Base-by-base conservation (phyloP, 2,329 filamentous ascomycete genomes). In the Cladosporium sp. region DNA sequence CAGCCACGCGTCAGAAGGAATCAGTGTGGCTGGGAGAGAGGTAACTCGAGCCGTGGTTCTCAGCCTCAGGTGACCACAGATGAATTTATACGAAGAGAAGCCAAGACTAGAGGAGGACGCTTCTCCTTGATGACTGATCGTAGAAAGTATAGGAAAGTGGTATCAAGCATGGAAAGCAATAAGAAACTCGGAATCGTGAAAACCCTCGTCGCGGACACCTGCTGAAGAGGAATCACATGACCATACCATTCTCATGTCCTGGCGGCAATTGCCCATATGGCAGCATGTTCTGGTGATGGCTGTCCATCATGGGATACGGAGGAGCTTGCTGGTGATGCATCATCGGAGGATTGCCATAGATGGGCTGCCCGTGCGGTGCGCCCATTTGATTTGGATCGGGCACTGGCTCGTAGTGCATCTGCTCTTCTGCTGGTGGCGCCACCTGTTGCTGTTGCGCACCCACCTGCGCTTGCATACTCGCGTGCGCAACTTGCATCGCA, bases 381-480 rank as follows among this genome's bases (percentile, higher is more conserved):
- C 59, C 62, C 45, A 55, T 55, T n/a, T 52, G 54, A 19, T 39
- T 55, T n/a, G 40, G 37, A 45, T 55, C 57, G 4, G 63, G 56
- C 6, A 64, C 58, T 15, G 66, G 64, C 47, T 69, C 68, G 57
- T 69, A 70, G 20, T 65, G 65, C 6, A 70, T 65, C 54, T 67
- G 65, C 14, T 66, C 58, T 15, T 69, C 65, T 36, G 61, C 60
- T 55, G 58, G 51, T 51, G 59, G 62, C 20, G 39, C 49, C 11
- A 39, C 39, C 34, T 45, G 39, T 9, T 49, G 43, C 37, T 52
- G 51, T 43, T 50, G 55, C 30, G 55, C 55, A 15, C 47, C 45
- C 9, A 36, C 37, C 20, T 58, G 55, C 12, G 47, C 55, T 36
- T 58, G 49, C 2, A 56, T 56, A 40, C 54, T 49, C 25, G 54